Evolutionary conservation across 2,329 filamentous ascomycete species (phyloP).

Genomic region (Botrytis elliptica): DNA sequence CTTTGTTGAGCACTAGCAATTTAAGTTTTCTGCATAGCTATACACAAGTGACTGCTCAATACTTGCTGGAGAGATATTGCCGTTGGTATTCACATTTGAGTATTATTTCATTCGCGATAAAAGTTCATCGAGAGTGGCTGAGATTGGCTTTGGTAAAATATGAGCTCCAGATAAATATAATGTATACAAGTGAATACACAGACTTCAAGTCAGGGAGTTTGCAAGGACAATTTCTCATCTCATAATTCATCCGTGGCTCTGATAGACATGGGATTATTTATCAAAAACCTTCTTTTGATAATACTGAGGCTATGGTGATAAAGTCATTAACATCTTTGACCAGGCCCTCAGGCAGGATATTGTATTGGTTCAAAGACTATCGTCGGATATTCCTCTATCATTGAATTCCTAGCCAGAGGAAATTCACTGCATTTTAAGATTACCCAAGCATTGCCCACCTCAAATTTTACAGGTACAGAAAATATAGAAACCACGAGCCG

Average conservation of each 20-base stretch:
- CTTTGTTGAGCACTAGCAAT: neutral
- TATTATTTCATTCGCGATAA: neutral
- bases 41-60: neutral
- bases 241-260: neutral
- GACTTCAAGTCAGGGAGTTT: neutral
- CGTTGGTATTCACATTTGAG: neutral
- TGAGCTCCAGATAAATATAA: neutral
- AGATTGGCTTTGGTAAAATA: too few species aligned
- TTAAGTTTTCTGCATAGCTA: neutral
- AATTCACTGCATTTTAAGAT: slow-evolving; percentile 8
- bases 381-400: neutral
- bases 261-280: neutral
- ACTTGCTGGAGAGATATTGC: neutral
- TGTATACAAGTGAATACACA: neutral
- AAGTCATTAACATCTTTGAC: neutral
- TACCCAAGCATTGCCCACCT: neutral
- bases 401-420: neutral
- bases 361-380: neutral
- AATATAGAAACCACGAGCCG: neutral
- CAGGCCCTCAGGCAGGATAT: neutral
- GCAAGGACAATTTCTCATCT: neutral
- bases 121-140: neutral
- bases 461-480: neutral
- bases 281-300: neutral
- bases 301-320: neutral